Conservation (phyloP, 495 filamentous ascomycete genomes). For the Daldinia childiae region DNA sequence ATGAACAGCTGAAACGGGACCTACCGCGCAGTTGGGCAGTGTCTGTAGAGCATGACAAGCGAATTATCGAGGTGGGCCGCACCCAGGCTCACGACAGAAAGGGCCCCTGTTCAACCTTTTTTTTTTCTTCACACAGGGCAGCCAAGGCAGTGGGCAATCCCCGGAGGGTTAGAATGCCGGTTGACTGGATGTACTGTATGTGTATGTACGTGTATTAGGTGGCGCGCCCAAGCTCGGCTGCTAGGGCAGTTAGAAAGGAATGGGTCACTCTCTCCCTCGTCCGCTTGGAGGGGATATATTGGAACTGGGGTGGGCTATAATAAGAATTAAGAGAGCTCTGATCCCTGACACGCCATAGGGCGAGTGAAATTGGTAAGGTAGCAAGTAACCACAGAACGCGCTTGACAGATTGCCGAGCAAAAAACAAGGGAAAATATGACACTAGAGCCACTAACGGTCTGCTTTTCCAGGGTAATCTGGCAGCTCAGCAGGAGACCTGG, state of each 20-base stretch:
- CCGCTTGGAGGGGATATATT: constrained; percentile 54
- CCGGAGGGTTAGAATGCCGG: constrained; percentile 49
- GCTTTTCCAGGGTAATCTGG: constrained; percentile 35
- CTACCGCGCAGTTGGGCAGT: constrained; percentile 58
- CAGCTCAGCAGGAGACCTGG: constrained; percentile 21
- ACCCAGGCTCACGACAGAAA: constrained; percentile 46
- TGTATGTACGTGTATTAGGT: constrained; percentile 35
- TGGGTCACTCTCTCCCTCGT: constrained; percentile 46
- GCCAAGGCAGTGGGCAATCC: constrained; percentile 48
- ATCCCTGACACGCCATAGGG: constrained; percentile 57
- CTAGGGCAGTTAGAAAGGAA: constrained; percentile 43
- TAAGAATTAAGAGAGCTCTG: constrained; percentile 52
- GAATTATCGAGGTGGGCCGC: constrained; percentile 50
- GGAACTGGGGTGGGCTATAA: constrained; percentile 57
- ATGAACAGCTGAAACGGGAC: constrained; percentile 59
- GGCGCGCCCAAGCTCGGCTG: constrained; percentile 47
- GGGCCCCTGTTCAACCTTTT: constrained; percentile 46
- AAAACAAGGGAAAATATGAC: constrained; percentile 42
- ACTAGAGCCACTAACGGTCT: constrained; percentile 39
- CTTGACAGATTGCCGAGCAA: constrained; percentile 50
- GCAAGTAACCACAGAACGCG: constrained; percentile 44
- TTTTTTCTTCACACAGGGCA: constrained; percentile 38
- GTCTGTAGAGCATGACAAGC: constrained; percentile 56
- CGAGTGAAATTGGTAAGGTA: constrained; percentile 47
- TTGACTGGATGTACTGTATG: constrained; percentile 45